phyloP scores from a whole-genome alignment of 1,284 basidiomycete genomes.

The Moniliella sp. region DNA sequence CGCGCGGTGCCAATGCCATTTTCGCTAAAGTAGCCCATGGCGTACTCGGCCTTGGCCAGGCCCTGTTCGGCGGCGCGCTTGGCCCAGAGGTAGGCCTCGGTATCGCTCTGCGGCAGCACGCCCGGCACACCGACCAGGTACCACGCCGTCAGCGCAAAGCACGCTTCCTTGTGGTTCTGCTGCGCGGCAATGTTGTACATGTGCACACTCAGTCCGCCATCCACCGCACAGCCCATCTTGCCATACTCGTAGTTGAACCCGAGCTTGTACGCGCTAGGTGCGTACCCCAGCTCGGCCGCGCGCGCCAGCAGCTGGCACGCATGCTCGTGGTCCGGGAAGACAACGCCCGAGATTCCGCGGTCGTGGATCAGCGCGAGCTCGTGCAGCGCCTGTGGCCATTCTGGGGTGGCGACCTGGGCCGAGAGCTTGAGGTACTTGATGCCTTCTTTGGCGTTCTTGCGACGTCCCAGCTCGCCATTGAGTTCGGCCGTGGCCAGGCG shows the following conservation, averaged over 20 bases:
- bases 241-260: conserved; percentile 99
- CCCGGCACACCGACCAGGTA: conserved; percentile 94
- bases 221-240: conserved; percentile 93
- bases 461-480: conserved; percentile 74
- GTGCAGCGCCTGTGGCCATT: conserved; percentile 87
- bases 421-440: conserved; percentile 95
- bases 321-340: conserved; percentile 89
- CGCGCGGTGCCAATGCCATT: conserved; percentile 36
- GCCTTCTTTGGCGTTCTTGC: conserved; percentile 73
- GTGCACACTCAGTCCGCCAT: conserved; percentile 85
- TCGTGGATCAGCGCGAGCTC: conserved; percentile 85
- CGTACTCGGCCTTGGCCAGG: conserved; percentile 44
- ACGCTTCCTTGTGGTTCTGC: conserved; percentile 84
- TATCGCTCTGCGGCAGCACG: conserved; percentile 87
- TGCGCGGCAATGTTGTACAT: conserved; percentile 72
- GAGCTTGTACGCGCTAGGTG: conserved; percentile 78
- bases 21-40: conserved; percentile 91
- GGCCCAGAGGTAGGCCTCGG: conserved; percentile 56
- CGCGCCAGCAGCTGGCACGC: conserved; percentile 80
- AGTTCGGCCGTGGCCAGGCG: conserved; percentile 83
- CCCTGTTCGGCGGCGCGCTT: conserved; percentile 32
- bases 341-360: conserved; percentile 79
- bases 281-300: conserved; percentile 82
- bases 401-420: conserved; percentile 53
- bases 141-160: conserved; percentile 94